Percentiles rank a stretch among this genome's conserved stretches.
phyloP scores from a whole-genome alignment of 2,329 filamentous ascomycete genomes.

The Cladophialophora chaetospira region DNA sequence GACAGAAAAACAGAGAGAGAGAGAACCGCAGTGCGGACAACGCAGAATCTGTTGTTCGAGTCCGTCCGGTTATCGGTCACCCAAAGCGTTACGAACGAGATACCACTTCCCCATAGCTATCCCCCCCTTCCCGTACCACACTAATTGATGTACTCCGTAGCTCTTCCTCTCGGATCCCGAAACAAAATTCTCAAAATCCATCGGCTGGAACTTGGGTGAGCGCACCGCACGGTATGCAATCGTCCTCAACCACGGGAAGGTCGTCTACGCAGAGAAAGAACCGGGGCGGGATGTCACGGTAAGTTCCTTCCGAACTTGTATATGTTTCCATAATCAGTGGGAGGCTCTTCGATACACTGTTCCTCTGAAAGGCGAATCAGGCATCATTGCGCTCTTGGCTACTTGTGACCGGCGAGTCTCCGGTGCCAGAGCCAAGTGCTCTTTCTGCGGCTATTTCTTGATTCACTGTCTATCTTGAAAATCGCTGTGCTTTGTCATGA shows the following conservation, averaged over 20 bases:
- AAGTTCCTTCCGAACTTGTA: conserved; percentile 16
- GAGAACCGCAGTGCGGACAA: too few relatives aligned
- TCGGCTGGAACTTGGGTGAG: conserved; percentile 75
- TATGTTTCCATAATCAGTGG: neutral
- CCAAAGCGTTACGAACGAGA: conserved; percentile 12
- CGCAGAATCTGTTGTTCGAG: too few relatives aligned
- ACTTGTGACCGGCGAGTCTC: neutral
- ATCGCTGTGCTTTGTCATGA: neutral
- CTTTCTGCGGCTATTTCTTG: too few relatives aligned
- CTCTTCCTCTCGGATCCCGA: conserved; percentile 77
- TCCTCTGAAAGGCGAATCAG: neutral
- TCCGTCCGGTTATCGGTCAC: neutral
- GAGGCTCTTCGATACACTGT: too few relatives aligned
- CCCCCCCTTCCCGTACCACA: neutral
- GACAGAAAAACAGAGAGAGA: too few relatives aligned
- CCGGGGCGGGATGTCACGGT: conserved; percentile 36
- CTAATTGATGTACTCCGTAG: conserved; percentile 37
- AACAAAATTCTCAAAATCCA: conserved; percentile 72
- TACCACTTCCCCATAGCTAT: neutral
- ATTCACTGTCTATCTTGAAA: neutral
- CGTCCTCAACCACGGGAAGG: conserved; percentile 79
- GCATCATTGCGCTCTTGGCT: neutral
- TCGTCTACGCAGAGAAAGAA: conserved; percentile 78
- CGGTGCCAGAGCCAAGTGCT: neutral
- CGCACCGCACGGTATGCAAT: conserved; percentile 79